These are phyloP conservation scores for Coniochaeta hoffmannii DNA, from an alignment of 2,329 filamentous ascomycete genomes.

Conservation along the genomic window DNA sequence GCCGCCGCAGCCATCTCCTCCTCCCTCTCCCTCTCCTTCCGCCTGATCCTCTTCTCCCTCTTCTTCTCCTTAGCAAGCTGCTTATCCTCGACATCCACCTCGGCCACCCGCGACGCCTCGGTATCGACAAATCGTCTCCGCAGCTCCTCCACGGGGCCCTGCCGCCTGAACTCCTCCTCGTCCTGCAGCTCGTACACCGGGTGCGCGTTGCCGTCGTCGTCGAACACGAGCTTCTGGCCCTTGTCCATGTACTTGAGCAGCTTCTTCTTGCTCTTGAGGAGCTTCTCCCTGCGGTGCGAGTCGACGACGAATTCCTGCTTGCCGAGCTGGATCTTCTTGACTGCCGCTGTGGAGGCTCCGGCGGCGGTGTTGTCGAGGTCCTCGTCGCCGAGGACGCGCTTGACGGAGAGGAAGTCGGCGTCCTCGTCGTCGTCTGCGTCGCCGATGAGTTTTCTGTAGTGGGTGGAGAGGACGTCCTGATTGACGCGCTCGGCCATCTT, in stretches of 20 bases:
- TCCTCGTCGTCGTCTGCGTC: slow-evolving; percentile 43
- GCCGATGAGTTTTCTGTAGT: slow-evolving; percentile 80
- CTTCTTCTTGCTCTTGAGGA: slow-evolving; percentile 93
- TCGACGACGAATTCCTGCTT: slow-evolving; percentile 76
- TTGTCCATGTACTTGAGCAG: slow-evolving; percentile 84
- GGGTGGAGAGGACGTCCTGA: slow-evolving; percentile 88
- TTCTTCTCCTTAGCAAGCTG: slow-evolving; percentile 69
- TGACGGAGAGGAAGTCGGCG: slow-evolving; percentile 80
- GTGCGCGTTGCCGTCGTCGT: slow-evolving; percentile 83
- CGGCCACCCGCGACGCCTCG: slow-evolving; percentile 63
- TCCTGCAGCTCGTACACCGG: slow-evolving; percentile 82
- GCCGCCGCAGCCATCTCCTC: slow-evolving; percentile 22
- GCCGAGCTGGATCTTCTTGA: slow-evolving; percentile 58
- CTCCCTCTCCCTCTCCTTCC: slow-evolving; percentile 55
- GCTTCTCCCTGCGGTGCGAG: slow-evolving; percentile 90
- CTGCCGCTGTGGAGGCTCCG: slow-evolving; percentile 15
- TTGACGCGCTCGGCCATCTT: slow-evolving; percentile 97
- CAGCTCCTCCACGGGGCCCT: slow-evolving; percentile 70
- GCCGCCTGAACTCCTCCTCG: slow-evolving; percentile 70
- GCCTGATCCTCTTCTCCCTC: slow-evolving; percentile 66
- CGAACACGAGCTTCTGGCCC: slow-evolving; percentile 79
- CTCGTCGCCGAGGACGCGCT: slow-evolving; percentile 72
- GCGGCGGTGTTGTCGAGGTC: slow-evolving; percentile 38
- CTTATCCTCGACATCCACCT: slow-evolving; percentile 80
- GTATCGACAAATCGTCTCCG: slow-evolving; percentile 69